These are phyloP conservation scores for Diaporthe sp. DNA, from an alignment of 2,329 filamentous ascomycete species.

Conservation along the genomic window DNA sequence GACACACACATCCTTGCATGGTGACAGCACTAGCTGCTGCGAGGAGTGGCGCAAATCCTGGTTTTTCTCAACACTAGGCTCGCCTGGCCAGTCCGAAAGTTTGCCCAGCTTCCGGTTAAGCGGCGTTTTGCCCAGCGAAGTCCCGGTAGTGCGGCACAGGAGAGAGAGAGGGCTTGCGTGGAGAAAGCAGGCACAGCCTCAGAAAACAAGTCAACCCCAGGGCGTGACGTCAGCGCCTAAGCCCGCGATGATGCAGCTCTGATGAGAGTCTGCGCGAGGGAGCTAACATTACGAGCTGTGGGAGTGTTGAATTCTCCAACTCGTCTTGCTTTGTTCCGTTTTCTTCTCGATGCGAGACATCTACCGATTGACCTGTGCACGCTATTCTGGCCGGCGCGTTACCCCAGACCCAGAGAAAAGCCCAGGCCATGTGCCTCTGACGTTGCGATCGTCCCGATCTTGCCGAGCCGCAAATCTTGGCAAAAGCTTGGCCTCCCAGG, in stretches of 20 bases:
- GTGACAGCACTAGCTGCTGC: constrained; percentile 4
- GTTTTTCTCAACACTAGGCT: constrained; percentile 5
- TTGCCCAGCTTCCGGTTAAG: background rate
- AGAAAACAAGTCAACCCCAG: background rate
- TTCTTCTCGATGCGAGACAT: background rate
- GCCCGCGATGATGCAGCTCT: constrained; percentile 19
- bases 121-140: background rate
- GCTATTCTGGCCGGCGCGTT: background rate
- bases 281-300: background rate
- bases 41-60: background rate
- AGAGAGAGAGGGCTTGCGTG: background rate
- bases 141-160: constrained; percentile 20
- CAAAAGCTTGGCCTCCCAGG: constrained; percentile 42
- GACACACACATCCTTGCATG: constrained; percentile 2
- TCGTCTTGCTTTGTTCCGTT: background rate
- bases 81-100: constrained; percentile 6
- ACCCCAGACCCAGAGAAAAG: constrained; percentile 20
- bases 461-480: constrained; percentile 42
- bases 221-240: constrained; percentile 30
- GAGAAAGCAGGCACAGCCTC: constrained; percentile 15
- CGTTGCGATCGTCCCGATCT: constrained; percentile 30
- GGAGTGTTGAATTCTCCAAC: background rate
- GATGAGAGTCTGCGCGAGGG: background rate
- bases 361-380: background rate
- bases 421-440: constrained; percentile 37